These are phyloP conservation scores for Lepidium aucheri DNA, from an alignment of 345 rosid species.

Conservation along the genomic window DNA sequence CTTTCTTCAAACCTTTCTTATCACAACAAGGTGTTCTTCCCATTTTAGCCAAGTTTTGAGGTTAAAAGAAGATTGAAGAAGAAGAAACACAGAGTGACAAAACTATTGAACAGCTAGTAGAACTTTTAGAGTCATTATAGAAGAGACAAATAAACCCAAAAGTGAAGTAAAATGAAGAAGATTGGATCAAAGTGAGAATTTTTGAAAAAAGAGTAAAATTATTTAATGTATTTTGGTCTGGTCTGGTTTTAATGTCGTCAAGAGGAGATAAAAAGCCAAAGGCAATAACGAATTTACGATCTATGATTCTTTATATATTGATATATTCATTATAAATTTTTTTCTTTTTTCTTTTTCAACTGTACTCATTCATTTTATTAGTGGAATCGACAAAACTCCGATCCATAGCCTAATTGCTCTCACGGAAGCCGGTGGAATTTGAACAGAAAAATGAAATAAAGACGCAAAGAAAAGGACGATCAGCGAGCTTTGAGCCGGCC, in stretches of 20 bases:
- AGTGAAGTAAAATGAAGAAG: slow-evolving; percentile 9
- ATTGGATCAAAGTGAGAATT: slow-evolving; percentile 21
- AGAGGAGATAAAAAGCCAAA: slow-evolving; percentile 20
- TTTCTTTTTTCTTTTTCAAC: too few relatives aligned
- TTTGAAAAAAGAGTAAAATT: not conserved
- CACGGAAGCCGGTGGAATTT: too few relatives aligned
- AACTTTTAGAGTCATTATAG: slow-evolving; percentile 2
- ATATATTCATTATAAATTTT: not conserved
- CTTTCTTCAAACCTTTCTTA: slow-evolving; percentile 81
- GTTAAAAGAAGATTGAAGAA: not conserved
- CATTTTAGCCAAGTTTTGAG: slow-evolving; percentile 30
- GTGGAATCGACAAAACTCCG: too few relatives aligned
- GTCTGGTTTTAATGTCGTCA: slow-evolving; percentile 30
- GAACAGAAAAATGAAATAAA: slow-evolving; percentile 10
- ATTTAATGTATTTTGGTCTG: slow-evolving; percentile 29
- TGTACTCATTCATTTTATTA: too few relatives aligned
- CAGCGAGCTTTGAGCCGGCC: slow-evolving; percentile 62
- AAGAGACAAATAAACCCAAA: slow-evolving; percentile 18
- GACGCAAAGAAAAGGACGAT: slow-evolving; percentile 30
- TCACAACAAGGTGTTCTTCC: slow-evolving; percentile 91
- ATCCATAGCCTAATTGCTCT: too few relatives aligned
- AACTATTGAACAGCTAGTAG: not conserved
- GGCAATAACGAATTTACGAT: not conserved
- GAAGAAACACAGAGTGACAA: not conserved
- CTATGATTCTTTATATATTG: not conserved